Conservation (phyloP, 192 early-diverging fungal species). For the Gryganskiella cystojenkinii region DNA sequence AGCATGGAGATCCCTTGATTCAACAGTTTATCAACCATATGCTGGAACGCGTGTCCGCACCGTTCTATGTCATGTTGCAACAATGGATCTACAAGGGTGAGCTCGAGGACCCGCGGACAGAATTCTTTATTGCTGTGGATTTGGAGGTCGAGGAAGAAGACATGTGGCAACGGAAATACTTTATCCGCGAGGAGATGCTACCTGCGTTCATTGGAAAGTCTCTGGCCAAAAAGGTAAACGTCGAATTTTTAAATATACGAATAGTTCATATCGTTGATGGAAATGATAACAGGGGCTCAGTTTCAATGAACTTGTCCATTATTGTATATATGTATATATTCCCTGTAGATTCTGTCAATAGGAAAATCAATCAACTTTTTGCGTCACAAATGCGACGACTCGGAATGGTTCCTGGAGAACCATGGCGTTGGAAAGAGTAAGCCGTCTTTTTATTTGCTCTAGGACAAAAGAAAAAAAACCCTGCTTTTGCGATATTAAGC, state of each 20-base stretch:
- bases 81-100: constrained; percentile 96
- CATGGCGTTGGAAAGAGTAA: constrained; percentile 53
- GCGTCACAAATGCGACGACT: constrained; percentile 66
- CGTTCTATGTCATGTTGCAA: constrained; percentile 92
- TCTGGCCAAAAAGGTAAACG: constrained; percentile 80
- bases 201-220: constrained; percentile 82
- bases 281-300: too few species aligned
- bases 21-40: constrained; percentile 80
- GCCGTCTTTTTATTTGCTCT: background rate
- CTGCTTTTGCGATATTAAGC: background rate
- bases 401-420: constrained; percentile 60
- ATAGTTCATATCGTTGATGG: too few species aligned
- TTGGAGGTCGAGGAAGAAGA: constrained; percentile 68
- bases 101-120: constrained; percentile 89
- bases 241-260: background rate
- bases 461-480: background rate
- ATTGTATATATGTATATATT: background rate
- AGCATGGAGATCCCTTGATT: constrained; percentile 94
- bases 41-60: constrained; percentile 78
- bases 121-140: constrained; percentile 88
- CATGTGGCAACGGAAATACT: constrained; percentile 87
- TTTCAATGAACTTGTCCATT: too few species aligned
- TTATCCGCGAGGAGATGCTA: constrained; percentile 81
- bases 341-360: constrained; percentile 35
- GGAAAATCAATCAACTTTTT: constrained; percentile 57